Evolutionary conservation across 2,329 filamentous ascomycete species (phyloP), one percentile per base, ranked within the genome.

Genomic region (Xylaria sp.): DNA sequence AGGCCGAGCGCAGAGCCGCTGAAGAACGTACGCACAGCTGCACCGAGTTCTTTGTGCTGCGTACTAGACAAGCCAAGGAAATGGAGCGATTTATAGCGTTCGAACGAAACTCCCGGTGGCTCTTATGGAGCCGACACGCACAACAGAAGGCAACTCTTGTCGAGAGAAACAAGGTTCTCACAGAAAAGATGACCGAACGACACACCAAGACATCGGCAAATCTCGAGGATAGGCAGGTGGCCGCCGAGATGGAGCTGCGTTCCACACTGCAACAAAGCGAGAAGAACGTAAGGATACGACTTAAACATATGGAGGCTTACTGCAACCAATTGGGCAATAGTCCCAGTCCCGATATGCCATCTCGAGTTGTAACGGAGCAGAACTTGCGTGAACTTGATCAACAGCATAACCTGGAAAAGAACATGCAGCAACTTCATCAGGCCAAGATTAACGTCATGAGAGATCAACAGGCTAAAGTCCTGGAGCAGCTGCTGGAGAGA

Each of bases 291-390:
- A 76, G 75, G 37, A 81, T 84, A 44, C 79, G 83, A 11, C 74
- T 87, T n/a, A 81, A 80, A 67, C 81, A 87, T 64, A 87, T 87
- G 84, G 84, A 87, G 66, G 84, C 83, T 4, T 87, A 87, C 69
- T 87, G 84, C 66, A 78, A 83, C 60, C 79, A 79, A 3, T 71
- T 82, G 1, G 81, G 80, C 3, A 75, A 76, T 37, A 75, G 70
- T 23, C 71, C 73, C 1, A 72, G 67, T 39, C 66, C 70, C 1
- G 59, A 70, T 2, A 76, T 81, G 70, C 80, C 81, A 2, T 73
- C 75, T 0, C 75, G 84, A 6, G 73, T 79, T 0, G 82, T 87
- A 13, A 87, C 84, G 1, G 81, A 85, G 67, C 77, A 80, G 51
- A 82, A 87, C 63, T 73, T 84, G 18, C 78, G 80, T 39, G 82